Percentiles rank a stretch among this genome's conserved stretches.
Evolutionary conservation across 768 basidiomycete genomes (phyloP).

Genomic region (Dacryopinax spathularia): DNA sequence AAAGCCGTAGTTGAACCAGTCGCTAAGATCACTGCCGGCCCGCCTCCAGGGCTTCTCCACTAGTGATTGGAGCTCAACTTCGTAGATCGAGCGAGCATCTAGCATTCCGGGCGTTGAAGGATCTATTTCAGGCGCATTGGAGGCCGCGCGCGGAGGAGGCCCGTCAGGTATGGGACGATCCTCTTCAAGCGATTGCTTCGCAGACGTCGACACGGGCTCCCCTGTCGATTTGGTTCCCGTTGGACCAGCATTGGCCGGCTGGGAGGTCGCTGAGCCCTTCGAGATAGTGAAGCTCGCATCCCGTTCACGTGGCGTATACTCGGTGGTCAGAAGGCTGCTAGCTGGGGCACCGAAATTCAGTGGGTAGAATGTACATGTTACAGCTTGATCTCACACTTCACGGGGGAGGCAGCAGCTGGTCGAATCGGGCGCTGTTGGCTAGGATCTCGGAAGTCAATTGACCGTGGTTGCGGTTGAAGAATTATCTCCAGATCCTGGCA

Average conservation of each 20-base stretch:
- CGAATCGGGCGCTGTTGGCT: constrained; percentile 29
- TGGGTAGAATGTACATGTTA: background rate
- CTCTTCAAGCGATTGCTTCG: constrained; percentile 23
- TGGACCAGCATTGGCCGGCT: background rate
- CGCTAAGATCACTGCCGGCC: constrained; percentile 82
- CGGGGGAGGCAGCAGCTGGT: constrained; percentile 16
- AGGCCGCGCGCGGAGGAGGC: constrained; percentile 38
- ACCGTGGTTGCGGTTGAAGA: constrained; percentile 61
- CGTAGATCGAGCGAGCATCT: constrained; percentile 67
- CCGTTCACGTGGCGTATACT: constrained; percentile 17
- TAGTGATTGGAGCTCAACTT: constrained; percentile 62
- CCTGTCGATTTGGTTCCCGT: background rate
- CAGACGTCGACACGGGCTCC: constrained; percentile 42
- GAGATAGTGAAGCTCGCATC: constrained; percentile 6
- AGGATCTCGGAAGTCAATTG: constrained; percentile 49
- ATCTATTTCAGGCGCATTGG: constrained; percentile 54
- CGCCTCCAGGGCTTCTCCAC: constrained; percentile 80
- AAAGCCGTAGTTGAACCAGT: constrained; percentile 99
- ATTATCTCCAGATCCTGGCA: constrained; percentile 78
- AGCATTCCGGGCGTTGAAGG: constrained; percentile 48
- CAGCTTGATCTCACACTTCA: constrained; percentile 7
- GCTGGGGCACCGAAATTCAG: background rate
- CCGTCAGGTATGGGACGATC: constrained; percentile 53
- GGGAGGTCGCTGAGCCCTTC: background rate
- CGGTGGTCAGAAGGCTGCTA: constrained; percentile 12